Base-by-base conservation (phyloP, 1,284 basidiomycete species). In the Phellopilus nigrolimitatus region DNA sequence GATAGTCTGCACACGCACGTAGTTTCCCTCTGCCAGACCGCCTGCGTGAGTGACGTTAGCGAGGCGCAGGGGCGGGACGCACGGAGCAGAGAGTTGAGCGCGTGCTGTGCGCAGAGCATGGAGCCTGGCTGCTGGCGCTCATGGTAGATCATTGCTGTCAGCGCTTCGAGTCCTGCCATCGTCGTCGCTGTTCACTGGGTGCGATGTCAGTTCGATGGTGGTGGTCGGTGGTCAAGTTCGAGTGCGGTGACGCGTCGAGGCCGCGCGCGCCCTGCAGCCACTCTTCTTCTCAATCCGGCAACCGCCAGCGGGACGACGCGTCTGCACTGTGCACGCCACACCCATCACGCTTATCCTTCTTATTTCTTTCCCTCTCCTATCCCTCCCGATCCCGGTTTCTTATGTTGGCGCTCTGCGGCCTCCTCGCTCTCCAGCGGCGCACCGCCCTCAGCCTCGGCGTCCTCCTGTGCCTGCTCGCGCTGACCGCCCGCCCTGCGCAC, bases 41-140 rank as follows among this genome's bases (percentile, higher is more conserved):
- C 28, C 45, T 52, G 51, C 49, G 37, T 30, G 46, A 40, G 34
- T 58, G 50, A 43, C 44, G n/a, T 41, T 22, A 19, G 19, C 37
- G 19, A 44, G 46, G 43, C 30, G 53, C 33, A 38, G 40, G 42
- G 38, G 21, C 22, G 34, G 44, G 40, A 74, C 80, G 60, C 60
- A 89, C 87, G 88, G 34, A 91, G 71, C n/a, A 91, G 71, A 12
- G 79, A 78, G 63, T 91, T 91, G 28, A 91, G 71, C 10, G 88
- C 87, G 68, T 91, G 87, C 61, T 91, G 88, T n/a, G 88, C 88
- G 63, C 89, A 91, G 38, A 91, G 76, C 79, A 87, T 88, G 2
- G 87, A 88, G 17, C 87, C 88, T 51, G 68, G 58, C 64, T 89
- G 77, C 66, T 91, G 88, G 56, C 67, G 76, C 63, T 90, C 87